Percentiles rank a stretch among this genome's conserved stretches.
These are phyloP conservation scores for Goffeauzyma gilvescens DNA, from an alignment of 768 basidiomycete species.

Conservation along the genomic window DNA sequence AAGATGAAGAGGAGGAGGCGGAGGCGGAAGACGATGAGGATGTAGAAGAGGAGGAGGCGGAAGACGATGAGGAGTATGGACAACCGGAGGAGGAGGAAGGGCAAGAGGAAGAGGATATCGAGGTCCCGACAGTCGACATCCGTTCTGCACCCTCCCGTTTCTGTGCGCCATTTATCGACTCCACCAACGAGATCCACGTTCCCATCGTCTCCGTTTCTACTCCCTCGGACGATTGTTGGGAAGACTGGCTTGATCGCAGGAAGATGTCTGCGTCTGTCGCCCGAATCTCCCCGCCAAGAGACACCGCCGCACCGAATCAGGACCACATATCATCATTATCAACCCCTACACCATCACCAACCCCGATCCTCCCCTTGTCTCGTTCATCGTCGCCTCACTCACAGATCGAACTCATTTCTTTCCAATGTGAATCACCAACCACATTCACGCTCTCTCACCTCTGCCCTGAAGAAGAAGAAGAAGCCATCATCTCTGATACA, in stretches of 20 bases:
- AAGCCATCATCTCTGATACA: background rate
- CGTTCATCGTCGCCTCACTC: background rate
- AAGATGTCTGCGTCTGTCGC: background rate
- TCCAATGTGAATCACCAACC: background rate
- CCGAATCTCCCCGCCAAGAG: background rate
- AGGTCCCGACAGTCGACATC: too few species aligned
- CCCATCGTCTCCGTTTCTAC: too few species aligned
- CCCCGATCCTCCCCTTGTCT: background rate
- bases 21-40: constrained; percentile 3
- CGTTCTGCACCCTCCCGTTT: too few species aligned
- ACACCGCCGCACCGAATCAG: too few species aligned
- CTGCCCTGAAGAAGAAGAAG: background rate
- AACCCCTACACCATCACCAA: background rate
- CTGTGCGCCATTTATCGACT: too few species aligned
- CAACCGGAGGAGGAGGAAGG: constrained; percentile 1
- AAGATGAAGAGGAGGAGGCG: constrained; percentile 3
- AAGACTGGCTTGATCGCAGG: constrained; percentile 25
- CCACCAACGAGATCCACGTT: too few species aligned
- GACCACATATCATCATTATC: too few species aligned
- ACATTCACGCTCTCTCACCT: background rate
- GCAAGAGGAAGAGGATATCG: constrained; percentile 8
- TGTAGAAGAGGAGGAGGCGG: background rate
- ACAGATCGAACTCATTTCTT: too few species aligned
- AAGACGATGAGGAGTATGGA: background rate
- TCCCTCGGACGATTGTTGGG: constrained; percentile 25